Percentiles rank a stretch among this genome's conserved stretches.
phyloP scores from a whole-genome alignment of 2,329 filamentous ascomycete genomes.

The Colletotrichum sublineola region DNA sequence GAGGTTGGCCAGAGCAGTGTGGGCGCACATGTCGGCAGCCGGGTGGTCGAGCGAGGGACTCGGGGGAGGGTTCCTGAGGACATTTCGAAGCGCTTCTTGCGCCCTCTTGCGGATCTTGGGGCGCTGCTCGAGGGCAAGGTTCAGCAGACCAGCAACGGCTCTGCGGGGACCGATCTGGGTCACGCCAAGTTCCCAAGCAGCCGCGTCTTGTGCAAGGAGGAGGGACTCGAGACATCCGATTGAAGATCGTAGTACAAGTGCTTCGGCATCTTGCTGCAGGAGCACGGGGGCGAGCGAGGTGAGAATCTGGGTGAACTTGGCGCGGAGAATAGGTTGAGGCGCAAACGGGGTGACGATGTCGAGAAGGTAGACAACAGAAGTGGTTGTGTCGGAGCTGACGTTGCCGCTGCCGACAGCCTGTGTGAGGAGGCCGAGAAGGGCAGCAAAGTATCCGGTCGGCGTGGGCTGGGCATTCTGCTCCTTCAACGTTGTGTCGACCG shows the following conservation, averaged over 20 bases:
- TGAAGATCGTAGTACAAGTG: conserved; percentile 85
- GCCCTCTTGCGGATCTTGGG: conserved; percentile 96
- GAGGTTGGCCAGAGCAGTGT: conserved; percentile 86
- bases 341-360: conserved; percentile 90
- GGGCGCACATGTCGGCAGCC: conserved; percentile 95
- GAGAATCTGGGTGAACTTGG: conserved; percentile 96
- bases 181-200: conserved; percentile 88
- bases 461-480: conserved; percentile 87
- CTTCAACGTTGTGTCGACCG: conserved; percentile 92
- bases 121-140: conserved; percentile 85
- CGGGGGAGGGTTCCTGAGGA: conserved; percentile 87
- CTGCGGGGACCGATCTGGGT: conserved; percentile 87
- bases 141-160: conserved; percentile 87
- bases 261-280: conserved; percentile 84
- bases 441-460: conserved; percentile 93
- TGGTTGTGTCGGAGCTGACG: conserved; percentile 84
- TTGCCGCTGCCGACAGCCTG: conserved; percentile 79
- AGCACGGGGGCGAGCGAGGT: conserved; percentile 87
- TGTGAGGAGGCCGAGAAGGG: conserved; percentile 88
- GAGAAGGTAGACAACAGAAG: conserved; percentile 93
- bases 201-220: conserved; percentile 86
- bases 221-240: conserved; percentile 96
- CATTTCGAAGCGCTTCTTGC: conserved; percentile 86
- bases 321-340: conserved; percentile 87
- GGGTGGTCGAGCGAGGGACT: conserved; percentile 95